A percentile compares a stretch with the other conserved stretches of the same genome.
Conservation (phyloP, 169 alveolate genomes). For the Eimeria maxima region DNA sequence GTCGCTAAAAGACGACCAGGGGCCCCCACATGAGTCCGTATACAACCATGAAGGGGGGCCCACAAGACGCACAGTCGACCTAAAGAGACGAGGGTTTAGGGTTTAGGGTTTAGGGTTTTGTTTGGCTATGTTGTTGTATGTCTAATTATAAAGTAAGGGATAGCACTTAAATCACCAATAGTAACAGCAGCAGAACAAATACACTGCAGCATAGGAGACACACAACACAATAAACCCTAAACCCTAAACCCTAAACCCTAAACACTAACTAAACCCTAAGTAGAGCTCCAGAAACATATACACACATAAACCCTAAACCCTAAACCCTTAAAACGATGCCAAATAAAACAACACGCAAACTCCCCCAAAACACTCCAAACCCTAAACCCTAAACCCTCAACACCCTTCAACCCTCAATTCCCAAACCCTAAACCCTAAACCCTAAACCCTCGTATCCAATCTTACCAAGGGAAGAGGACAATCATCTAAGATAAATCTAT, state of each 20-base stretch:
- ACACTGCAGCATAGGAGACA: not conserved
- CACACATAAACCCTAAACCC: not conserved
- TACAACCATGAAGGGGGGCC: too few species aligned
- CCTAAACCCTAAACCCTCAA: constrained; percentile 28
- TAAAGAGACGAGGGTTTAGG: too few species aligned
- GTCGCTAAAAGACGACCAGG: too few species aligned
- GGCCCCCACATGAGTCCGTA: too few species aligned
- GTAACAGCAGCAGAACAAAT: constrained; percentile 8
- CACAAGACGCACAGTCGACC: too few species aligned
- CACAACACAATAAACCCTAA: not conserved
- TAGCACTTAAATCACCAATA: not conserved
- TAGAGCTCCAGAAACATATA: not conserved
- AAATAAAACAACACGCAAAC: too few species aligned
- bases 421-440: constrained; percentile 25
- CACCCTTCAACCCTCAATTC: not conserved
- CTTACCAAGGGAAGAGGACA: constrained; percentile 60
- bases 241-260: constrained; percentile 2
- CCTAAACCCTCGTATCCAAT: not conserved
- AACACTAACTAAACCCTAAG: not conserved
- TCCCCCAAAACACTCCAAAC: not conserved
- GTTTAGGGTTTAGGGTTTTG: too few species aligned
- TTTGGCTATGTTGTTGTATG: not conserved
- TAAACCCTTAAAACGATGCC: too few species aligned
- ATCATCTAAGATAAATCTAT: constrained; percentile 10
- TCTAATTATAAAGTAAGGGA: not conserved